Evolutionary conservation across 148 eudicot genomes (phyloP), one percentile per base, ranked within the genome.

Genomic region (Suaeda aralocaspica): DNA sequence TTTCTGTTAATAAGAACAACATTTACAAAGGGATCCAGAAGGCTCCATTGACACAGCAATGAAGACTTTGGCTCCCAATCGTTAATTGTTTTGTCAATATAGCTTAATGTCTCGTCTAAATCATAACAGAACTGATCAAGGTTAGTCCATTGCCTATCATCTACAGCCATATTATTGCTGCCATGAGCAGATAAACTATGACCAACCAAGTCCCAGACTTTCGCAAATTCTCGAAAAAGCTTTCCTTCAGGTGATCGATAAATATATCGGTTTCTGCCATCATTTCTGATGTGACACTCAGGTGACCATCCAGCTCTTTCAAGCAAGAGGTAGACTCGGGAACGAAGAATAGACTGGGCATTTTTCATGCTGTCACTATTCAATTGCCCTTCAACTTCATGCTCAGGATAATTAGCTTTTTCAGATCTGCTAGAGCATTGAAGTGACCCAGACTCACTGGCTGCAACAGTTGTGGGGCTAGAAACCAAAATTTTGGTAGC

Each of bases 1-100:
- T 82, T 78, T 76, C 90, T 87, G 65, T 89, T 89, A 29, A 94
- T 69, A 64, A 91, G 86, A 59, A 91, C 86, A 57, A 84, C 74
- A 65, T 73, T 87, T 29, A 89, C 98, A 82, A 91, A 94, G 49
- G 98, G 98, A 84, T 94, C 90, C 41, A 94, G 81, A 75, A 89
- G 86, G 74, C 71, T 75, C 95, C 96, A 94, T 50, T 80, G 74
- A 73, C 67, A 81, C 69, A 87, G 78, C 74, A 91, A 75, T 46
- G 83, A 78, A 64, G 76, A 69, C 72, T 67, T 73, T 42, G 73
- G 76, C 77, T 82, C 86, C 79, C 74, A 69, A 55, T 64, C 70
- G 58, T 70, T 70, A 66, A 83, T 64, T 79, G 76, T 79, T 74
- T 74, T 75, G 59, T 83, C 96, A 72, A 91, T 85, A 77, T 84